Evolutionary conservation across 192 early-diverging fungal species (phyloP).

Genomic region (Linnemannia schmuckeri): DNA sequence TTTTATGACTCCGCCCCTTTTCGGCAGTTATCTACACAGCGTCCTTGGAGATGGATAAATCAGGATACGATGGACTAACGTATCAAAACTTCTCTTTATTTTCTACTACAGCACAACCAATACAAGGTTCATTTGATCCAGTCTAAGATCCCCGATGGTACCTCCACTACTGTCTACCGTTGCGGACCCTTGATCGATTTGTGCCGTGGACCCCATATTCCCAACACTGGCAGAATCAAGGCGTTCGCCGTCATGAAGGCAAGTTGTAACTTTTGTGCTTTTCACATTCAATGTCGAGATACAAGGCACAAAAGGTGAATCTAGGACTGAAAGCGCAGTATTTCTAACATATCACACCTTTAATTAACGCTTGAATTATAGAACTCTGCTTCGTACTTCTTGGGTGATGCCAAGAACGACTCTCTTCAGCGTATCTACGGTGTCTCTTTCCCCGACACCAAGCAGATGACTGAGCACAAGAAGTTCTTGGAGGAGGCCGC

Average conservation of each 20-base stretch:
- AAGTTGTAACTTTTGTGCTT: not conserved
- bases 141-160: constrained; percentile 90
- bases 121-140: constrained; percentile 98
- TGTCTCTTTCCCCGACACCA: constrained; percentile 98
- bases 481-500: constrained; percentile 96
- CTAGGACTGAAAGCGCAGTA: not conserved
- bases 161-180: constrained; percentile 97
- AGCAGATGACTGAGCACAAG: constrained; percentile 97
- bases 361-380: constrained; percentile 24
- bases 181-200: constrained; percentile 99
- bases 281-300: not conserved
- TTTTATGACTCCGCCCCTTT: not conserved
- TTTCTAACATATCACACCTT: not conserved
- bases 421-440: constrained; percentile 99
- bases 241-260: constrained; percentile 92
- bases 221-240: constrained; percentile 94
- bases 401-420: constrained; percentile 97
- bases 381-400: constrained; percentile 99
- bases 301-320: not conserved
- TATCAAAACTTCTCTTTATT: not conserved
- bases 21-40: not conserved
- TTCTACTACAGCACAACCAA: constrained; percentile 80
- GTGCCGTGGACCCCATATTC: constrained; percentile 96
- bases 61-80: not conserved
- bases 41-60: not conserved